Evolutionary conservation across 192 early-diverging fungal species (phyloP).

Genomic region (Endogone sp.): DNA sequence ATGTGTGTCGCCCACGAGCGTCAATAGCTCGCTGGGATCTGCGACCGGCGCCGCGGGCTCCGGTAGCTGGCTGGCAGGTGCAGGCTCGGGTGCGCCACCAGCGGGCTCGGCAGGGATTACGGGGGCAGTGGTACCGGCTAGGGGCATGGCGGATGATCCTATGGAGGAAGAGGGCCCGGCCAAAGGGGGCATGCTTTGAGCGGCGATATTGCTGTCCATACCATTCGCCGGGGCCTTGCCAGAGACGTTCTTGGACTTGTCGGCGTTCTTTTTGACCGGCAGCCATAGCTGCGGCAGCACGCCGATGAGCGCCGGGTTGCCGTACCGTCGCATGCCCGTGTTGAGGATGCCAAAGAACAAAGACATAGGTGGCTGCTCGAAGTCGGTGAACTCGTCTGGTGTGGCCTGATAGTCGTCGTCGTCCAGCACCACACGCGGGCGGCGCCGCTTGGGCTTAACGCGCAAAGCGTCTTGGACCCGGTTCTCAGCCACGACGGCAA

Average conservation of each 20-base stretch:
- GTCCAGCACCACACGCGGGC: constrained; percentile 29
- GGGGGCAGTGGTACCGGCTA: neutral
- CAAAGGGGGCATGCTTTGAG: neutral
- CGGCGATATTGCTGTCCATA: neutral
- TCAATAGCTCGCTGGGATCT: neutral
- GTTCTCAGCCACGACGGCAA: neutral
- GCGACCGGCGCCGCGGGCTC: neutral
- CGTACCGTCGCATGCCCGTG: constrained; percentile 62
- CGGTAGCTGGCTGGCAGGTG: neutral
- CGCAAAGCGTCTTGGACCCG: neutral
- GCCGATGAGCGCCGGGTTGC: constrained; percentile 61
- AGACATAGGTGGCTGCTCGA: constrained; percentile 67
- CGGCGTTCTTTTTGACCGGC: constrained; percentile 44
- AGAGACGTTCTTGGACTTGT: neutral
- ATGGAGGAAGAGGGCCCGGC: neutral
- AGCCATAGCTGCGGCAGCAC: constrained; percentile 69
- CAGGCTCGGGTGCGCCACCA: neutral
- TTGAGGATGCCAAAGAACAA: constrained; percentile 67
- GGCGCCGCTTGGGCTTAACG: neutral
- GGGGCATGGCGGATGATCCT: neutral
- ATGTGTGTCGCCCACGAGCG: neutral
- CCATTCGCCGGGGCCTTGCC: neutral
- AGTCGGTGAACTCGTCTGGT: constrained; percentile 67
- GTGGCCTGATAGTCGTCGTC: constrained; percentile 60
- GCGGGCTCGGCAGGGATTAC: no score